Percentiles rank a stretch among this genome's conserved stretches.
These are phyloP conservation scores for Phytopythium kandeliae DNA, from an alignment of 352 stramenopile species.

Conservation along the genomic window DNA sequence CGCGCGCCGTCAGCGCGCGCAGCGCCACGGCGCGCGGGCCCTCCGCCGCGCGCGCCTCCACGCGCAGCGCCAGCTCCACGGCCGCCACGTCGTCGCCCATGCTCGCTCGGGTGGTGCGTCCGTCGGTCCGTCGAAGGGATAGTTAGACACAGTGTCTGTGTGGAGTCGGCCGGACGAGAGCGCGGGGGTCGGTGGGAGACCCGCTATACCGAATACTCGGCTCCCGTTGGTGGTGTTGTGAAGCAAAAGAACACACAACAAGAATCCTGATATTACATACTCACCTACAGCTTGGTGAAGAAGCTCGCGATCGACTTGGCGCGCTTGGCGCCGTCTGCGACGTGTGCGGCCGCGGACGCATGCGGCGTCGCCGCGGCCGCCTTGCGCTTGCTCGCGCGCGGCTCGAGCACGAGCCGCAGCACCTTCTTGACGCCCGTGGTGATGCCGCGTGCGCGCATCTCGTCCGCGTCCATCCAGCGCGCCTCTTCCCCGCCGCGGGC, in stretches of 20 bases:
- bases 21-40: constrained; percentile 70
- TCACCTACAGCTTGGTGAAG: constrained; percentile 54
- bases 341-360: constrained; percentile 22
- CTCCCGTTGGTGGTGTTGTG: no score
- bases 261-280: constrained; percentile 1
- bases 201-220: no score
- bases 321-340: constrained; percentile 29
- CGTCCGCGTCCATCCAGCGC: constrained; percentile 68
- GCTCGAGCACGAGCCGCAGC: constrained; percentile 40
- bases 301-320: constrained; percentile 60
- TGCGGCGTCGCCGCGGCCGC: constrained; percentile 8
- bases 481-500: constrained; percentile 11
- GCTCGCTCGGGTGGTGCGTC: no score
- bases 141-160: no score
- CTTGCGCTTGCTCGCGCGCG: constrained; percentile 8
- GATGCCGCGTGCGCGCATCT: constrained; percentile 80
- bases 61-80: constrained; percentile 9
- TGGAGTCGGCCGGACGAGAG: no score
- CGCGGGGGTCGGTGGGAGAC: no score
- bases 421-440: constrained; percentile 89
- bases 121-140: background rate
- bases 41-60: constrained; percentile 7
- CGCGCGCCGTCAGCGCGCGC: constrained; percentile 59
- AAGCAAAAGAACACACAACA: no score
- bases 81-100: constrained; percentile 4